Conservation (phyloP, 2,329 filamentous ascomycete species). For the Byssoonygena ceratinophila region DNA sequence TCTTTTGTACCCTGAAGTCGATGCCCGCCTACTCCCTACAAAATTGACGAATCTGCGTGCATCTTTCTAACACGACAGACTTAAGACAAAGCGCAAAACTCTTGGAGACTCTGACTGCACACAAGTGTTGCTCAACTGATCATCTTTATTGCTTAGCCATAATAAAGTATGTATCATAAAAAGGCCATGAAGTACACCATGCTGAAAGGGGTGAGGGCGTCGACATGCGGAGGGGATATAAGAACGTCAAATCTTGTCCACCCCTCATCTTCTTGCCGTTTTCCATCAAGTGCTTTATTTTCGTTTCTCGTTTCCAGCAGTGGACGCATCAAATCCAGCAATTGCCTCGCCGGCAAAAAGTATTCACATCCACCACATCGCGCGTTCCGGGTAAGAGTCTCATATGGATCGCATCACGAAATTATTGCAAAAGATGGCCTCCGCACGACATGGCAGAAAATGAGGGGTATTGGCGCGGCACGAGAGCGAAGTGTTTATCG, state of each 20-base stretch:
- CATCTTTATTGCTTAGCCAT: constrained; percentile 3
- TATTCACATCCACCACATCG: background rate
- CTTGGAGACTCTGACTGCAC: background rate
- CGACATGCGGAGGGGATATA: background rate
- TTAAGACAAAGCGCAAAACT: background rate
- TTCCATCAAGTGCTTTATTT: background rate
- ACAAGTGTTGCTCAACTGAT: constrained; percentile 1
- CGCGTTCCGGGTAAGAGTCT: background rate
- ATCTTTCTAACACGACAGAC: too few species aligned
- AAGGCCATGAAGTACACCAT: background rate
- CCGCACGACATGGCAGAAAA: background rate
- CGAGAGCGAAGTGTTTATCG: constrained; percentile 12
- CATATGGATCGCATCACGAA: background rate
- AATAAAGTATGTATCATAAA: constrained; percentile 9
- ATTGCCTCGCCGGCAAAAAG: background rate
- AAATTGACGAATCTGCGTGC: too few species aligned
- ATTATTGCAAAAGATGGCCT: background rate
- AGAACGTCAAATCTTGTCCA: background rate
- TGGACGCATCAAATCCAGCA: background rate
- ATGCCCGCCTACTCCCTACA: background rate
- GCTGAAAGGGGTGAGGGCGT: background rate
- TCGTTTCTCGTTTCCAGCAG: background rate
- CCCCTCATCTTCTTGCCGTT: background rate
- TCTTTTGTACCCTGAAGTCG: too few species aligned
- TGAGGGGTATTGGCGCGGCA: constrained; percentile 1